Base-by-base conservation (phyloP, 345 rosid genomes). In the Noccaea bulbosa region DNA sequence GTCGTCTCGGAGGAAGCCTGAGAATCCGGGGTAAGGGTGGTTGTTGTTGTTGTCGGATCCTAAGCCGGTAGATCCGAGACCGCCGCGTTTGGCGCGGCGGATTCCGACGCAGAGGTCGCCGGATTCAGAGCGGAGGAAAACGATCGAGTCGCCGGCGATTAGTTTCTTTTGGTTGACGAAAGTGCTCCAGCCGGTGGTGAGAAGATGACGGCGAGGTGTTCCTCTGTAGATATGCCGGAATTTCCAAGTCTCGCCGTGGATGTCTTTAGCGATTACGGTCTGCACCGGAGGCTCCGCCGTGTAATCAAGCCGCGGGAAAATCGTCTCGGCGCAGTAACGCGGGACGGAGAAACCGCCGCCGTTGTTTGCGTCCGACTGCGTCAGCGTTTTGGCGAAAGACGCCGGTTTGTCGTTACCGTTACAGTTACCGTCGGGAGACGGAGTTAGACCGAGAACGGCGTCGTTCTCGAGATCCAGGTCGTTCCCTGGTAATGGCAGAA, bases 341-440 rank as follows among this genome's bases (percentile, higher is more conserved):
- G 98, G 98, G 9, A 93, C 98, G 2, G 98, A 93, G 77, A 93
- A 93, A 3, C 98, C 98, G 6, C 98, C 98, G 11, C 98, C 98
- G 74, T 93, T 93, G 75, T 93, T 93, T 4, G 98, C 98, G 74
- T 93, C 98, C 12, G 98, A 93, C 68, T 93, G 94, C 14, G 97
- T 93, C 64, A 93, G 75, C 11, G 97, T 91, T 82, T 93, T 93
- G 0, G 94, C 96, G 67, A 94, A 94, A 34, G 95, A 94, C 39
- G 93, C 85, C 0, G 96, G 90, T 60, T 94, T 94, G 30, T 77
- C 72, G 58, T 64, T 81, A 6, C 59, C 79, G 48, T 73, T 65
- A 52, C 45, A 55, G 52, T 67, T 73, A 48, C 16, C 64, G 49
- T 55, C 62, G 24, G 69, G 12, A 33, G 72, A 56, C 5, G 62